Evolutionary conservation across 2,329 filamentous ascomycete genomes (phyloP).

Genomic region (Ascochyta lentis): DNA sequence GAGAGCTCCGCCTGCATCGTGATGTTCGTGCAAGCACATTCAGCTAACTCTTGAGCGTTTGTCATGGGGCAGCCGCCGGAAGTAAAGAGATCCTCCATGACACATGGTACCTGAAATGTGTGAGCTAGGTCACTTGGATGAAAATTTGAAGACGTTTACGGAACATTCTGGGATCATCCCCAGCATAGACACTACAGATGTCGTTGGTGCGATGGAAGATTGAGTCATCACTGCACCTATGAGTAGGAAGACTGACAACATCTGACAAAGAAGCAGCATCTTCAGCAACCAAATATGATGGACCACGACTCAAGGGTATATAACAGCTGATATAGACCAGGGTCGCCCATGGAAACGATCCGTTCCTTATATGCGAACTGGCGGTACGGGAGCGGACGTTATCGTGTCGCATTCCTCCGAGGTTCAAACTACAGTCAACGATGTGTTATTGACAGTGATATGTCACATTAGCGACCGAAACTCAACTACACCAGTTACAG

Average conservation of each 20-base stretch:
- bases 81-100: constrained; percentile 17
- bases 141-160: neutral
- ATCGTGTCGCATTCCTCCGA: neutral
- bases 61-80: constrained; percentile 19
- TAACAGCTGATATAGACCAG: neutral
- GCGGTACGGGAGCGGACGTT: neutral
- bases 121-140: neutral
- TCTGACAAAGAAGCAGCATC: neutral
- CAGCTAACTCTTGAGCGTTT: constrained; percentile 12
- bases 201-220: constrained; percentile 2
- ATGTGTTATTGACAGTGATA: neutral
- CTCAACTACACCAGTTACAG: neutral
- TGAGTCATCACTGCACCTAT: constrained; percentile 1
- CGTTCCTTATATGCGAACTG: constrained; percentile 6
- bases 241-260: constrained; percentile 5
- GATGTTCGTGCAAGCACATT: constrained; percentile 18
- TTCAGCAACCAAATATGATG: neutral
- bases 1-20: constrained; percentile 16
- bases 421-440: neutral
- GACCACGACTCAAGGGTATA: neutral
- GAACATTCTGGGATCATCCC: constrained; percentile 18
- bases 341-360: neutral
- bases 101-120: constrained; percentile 14
- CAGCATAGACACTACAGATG: constrained; percentile 17
- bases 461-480: neutral